These are phyloP conservation scores for Eutypa lata DNA, from an alignment of 2,329 filamentous ascomycete species.

Conservation along the genomic window DNA sequence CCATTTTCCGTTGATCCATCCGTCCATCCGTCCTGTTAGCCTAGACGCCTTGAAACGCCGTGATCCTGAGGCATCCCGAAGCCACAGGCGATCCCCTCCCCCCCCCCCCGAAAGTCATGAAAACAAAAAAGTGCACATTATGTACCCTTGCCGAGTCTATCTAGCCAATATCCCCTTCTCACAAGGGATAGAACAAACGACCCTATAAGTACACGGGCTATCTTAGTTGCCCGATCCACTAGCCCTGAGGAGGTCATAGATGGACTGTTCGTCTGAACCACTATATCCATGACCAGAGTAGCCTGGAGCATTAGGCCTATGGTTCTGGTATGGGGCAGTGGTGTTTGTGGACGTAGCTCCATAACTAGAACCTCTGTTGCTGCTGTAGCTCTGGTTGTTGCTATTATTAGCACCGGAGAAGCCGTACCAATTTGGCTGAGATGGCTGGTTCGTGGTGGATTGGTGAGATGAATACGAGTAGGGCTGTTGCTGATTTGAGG, in stretches of 20 bases:
- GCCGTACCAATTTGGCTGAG: conserved; percentile 33
- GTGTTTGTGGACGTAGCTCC: conserved; percentile 5
- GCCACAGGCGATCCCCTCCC: no score
- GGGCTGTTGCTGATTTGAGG: conserved; percentile 27
- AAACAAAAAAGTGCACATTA: no score
- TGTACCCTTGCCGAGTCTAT: no score
- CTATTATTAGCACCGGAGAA: conserved; percentile 23
- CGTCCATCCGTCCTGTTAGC: background rate
- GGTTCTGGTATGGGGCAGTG: conserved; percentile 11
- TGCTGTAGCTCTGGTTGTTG: conserved; percentile 18
- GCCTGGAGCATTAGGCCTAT: conserved; percentile 17
- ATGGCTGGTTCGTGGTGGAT: conserved; percentile 21
- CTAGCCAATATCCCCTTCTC: no score
- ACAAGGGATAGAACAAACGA: no score
- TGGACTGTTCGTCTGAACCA: conserved; percentile 21
- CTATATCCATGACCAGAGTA: conserved; percentile 19
- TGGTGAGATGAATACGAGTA: conserved; percentile 28
- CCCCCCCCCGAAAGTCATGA: no score
- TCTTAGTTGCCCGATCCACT: conserved; percentile 17
- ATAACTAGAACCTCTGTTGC: conserved; percentile 17
- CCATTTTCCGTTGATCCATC: background rate
- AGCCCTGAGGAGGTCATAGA: conserved; percentile 24
- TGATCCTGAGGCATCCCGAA: background rate
- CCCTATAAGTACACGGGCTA: background rate
- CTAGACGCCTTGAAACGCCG: background rate